Conservation (phyloP, 2,329 filamentous ascomycete species). For the Corniculantispora saksenae region DNA sequence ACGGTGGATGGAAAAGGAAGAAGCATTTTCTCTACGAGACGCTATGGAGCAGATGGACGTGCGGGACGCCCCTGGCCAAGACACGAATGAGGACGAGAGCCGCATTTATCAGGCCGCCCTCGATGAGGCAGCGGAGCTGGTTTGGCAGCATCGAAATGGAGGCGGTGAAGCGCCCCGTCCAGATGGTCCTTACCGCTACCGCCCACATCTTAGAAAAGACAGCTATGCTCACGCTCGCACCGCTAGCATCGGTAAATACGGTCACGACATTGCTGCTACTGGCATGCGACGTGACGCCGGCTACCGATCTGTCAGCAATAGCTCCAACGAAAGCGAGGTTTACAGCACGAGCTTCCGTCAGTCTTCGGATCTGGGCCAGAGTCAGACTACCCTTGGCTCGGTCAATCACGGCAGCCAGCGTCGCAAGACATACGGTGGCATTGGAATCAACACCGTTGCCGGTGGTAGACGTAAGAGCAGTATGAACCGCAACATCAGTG, state of each 20-base stretch:
- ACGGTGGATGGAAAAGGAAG: slow-evolving; percentile 80
- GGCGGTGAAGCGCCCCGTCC: slow-evolving; percentile 53
- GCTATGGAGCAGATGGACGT: slow-evolving; percentile 75
- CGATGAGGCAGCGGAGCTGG: slow-evolving; percentile 75
- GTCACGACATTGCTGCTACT: slow-evolving; percentile 47
- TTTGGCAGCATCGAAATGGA: slow-evolving; percentile 73
- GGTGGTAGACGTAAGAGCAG: slow-evolving; percentile 61
- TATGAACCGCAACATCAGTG: slow-evolving; percentile 69
- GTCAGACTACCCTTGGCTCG: slow-evolving; percentile 10
- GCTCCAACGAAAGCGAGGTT: slow-evolving; percentile 52
- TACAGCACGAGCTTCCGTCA: slow-evolving; percentile 32
- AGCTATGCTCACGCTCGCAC: slow-evolving; percentile 70
- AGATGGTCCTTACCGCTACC: slow-evolving; percentile 67
- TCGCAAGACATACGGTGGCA: slow-evolving; percentile 43
- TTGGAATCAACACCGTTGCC: slow-evolving; percentile 38
- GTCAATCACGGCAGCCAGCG: slow-evolving; percentile 26
- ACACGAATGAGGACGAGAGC: slow-evolving; percentile 53
- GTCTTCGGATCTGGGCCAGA: slow-evolving; percentile 13
- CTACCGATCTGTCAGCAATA: slow-evolving; percentile 51
- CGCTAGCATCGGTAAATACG: slow-evolving; percentile 56
- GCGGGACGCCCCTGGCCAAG: slow-evolving; percentile 36
- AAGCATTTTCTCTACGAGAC: slow-evolving; percentile 67
- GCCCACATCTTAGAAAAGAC: slow-evolving; percentile 67
- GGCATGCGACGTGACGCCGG: slow-evolving; percentile 46
- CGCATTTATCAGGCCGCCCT: slow-evolving; percentile 70